Base-by-base conservation (phyloP, 192 early-diverging fungal genomes). In the Phlyctochytrium arcticum region DNA sequence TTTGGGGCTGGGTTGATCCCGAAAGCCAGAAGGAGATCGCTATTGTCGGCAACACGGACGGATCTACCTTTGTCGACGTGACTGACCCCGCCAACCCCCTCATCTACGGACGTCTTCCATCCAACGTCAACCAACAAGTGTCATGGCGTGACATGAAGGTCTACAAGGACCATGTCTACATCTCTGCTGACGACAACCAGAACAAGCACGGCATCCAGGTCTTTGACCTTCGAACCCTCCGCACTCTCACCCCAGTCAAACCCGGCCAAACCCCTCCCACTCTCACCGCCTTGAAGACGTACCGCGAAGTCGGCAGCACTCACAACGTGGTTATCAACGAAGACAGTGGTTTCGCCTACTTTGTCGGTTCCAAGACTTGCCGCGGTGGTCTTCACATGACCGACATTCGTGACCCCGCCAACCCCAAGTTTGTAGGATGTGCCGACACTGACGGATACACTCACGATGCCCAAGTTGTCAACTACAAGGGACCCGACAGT, bases 281-380 rank as follows among this genome's bases (percentile, higher is more conserved):
- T 21, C 30, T 27, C 50, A 21, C 17, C 17, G 24, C 50, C 50
- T 15, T 30, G 24, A 19, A 15, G 24, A 53, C 30, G 4, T 53
- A 53, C 50, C 17, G 9, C 15, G 50, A 53, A 30, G 19, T 53
- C 30, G 50, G 50, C 19, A 53, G 29, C 15, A 29, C 24, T 27
- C 50, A 53, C 50, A 53, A 53, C 50, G 29, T 53, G 17, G 50
- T 27, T 3, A 53, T 53, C n/a, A 53, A 53, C 30, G 50, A 53
- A 27, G 50, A 53, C 23, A 53, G 3, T 0, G 50, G 50, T 4
- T 53, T 53, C 29, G 50, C 50, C 4, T 53, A 53, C 50, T 30
- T 21, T 0, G 50, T 53, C 50, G 50, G 50, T 30, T 53, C 50
- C 29, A 19, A 27, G 17, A 53, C 50, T 30, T 53, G 50, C 50